A percentile compares a stretch with the other conserved stretches of the same genome.
phyloP scores from a whole-genome alignment of 768 basidiomycete genomes.

The Fomitopsis pulvina region DNA sequence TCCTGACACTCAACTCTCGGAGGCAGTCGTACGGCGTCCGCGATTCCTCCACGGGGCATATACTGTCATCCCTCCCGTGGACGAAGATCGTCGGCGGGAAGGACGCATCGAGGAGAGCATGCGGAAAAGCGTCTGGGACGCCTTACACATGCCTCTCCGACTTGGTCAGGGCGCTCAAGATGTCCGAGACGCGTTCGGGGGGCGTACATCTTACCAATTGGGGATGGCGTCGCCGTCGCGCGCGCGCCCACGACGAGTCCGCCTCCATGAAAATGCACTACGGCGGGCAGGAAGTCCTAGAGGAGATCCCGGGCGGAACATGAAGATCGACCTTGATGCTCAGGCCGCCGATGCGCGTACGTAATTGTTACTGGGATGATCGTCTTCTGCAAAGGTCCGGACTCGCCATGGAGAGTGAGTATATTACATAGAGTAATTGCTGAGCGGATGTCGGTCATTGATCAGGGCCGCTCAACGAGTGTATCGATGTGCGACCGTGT shows the following conservation, averaged over 20 bases:
- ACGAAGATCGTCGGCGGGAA: neutral
- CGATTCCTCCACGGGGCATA: neutral
- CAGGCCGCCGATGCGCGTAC: neutral
- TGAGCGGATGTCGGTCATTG: too few species aligned
- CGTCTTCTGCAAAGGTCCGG: too few species aligned
- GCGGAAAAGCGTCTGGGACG: neutral
- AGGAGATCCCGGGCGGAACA: neutral
- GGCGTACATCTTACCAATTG: neutral
- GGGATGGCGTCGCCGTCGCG: slow-evolving; percentile 37
- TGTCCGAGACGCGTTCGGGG: neutral
- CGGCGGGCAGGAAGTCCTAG: slow-evolving; percentile 16
- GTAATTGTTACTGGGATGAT: neutral
- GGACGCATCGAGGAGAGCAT: neutral
- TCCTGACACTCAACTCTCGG: neutral
- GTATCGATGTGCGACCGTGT: too few species aligned
- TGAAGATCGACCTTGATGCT: neutral
- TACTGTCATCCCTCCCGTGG: neutral
- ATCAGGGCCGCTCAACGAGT: too few species aligned
- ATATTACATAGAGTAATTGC: too few species aligned
- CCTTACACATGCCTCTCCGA: neutral
- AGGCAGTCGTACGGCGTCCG: neutral
- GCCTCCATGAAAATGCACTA: slow-evolving; percentile 44
- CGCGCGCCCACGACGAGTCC: slow-evolving; percentile 55
- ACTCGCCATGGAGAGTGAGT: too few species aligned
- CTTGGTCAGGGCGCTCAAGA: neutral